Base-by-base conservation (phyloP, 2,329 filamentous ascomycete genomes). In the Xylaria multiplex region DNA sequence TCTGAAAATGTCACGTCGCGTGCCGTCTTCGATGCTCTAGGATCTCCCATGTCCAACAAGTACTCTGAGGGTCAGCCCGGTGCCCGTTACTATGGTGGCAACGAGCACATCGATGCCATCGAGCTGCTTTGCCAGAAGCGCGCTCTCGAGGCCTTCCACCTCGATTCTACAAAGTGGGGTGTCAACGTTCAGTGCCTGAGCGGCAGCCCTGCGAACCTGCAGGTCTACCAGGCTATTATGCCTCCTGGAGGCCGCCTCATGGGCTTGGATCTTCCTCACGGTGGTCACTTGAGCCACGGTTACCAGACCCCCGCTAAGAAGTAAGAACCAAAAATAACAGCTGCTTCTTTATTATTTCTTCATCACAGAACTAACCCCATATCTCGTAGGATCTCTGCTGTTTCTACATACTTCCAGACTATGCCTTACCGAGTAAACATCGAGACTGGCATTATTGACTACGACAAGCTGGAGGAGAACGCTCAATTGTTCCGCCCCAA, bases 1-100 rank as follows among this genome's bases (percentile, higher is more conserved):
- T 98, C 96, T 64, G 96, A 99, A 86, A 99, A 99, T 86, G 94
- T 99, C 83, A 99, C 96, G 65, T 99, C 96, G 70, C 93, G 94
- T 75, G 94, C 96, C 76, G 96, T 99, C 77, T 97, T 97, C 84
- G 94, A 99, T 84, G 96, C 96, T 67, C 90, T 99, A 72, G 96
- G 96, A 77, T 94, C 90, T 65, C 91, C 92, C 80, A 96, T 96
- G 92, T 93, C 92, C 82, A 97, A 99, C 89, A 99, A 99, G 86
- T 99, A 99, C 88, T 97, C 93, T 19, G 96, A 99, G 86, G 96
- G 96, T 72, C 97, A 97, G 82, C 96, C 96, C 73, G 96, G 96
- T 79, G 96, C 96, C 76, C 91, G 96, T 82, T 99, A 99, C 88
- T 99, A 99, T 78, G 96, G 96, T 79, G 96, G 96, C 78, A 99